Evolutionary conservation across 306 rosid genomes (phyloP).

Genomic region (Coriaria nepalensis): DNA sequence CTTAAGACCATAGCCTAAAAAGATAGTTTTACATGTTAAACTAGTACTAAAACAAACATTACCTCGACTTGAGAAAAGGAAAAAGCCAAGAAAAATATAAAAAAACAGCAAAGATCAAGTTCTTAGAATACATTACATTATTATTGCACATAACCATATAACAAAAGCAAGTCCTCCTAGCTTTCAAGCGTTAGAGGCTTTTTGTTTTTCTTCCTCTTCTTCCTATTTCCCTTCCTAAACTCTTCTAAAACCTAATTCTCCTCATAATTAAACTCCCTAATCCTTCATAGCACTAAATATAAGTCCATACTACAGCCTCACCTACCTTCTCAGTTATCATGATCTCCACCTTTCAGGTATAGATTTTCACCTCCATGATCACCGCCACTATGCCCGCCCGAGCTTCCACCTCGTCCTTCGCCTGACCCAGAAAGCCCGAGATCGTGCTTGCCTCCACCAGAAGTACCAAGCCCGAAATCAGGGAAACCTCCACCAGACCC

Average conservation of each 20-base stretch:
- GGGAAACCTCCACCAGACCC: slow-evolving; percentile 49
- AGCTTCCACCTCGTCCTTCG: slow-evolving; percentile 62
- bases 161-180: slow-evolving; percentile 3
- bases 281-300: no score
- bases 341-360: slow-evolving; percentile 59
- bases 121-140: slow-evolving; percentile 1
- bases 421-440: slow-evolving; percentile 40
- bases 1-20: no score
- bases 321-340: slow-evolving; percentile 36
- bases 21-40: no score
- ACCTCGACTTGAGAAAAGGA: slow-evolving; percentile 1
- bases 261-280: no score
- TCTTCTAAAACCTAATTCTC: slow-evolving; percentile 11
- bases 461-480: slow-evolving; percentile 49
- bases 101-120: slow-evolving; percentile 4
- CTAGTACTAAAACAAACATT: not conserved
- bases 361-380: slow-evolving; percentile 66
- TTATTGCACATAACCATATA: slow-evolving; percentile 3
- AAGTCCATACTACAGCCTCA: no score
- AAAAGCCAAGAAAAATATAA: no score
- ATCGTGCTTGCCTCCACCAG: slow-evolving; percentile 68
- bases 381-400: slow-evolving; percentile 48
- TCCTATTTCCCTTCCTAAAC: slow-evolving; percentile 14
- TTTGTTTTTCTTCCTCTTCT: not conserved
- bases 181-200: not conserved